These are phyloP conservation scores for Phaeoacremonium minimum DNA, from an alignment of 2,329 filamentous ascomycete species.

Conservation along the genomic window DNA sequence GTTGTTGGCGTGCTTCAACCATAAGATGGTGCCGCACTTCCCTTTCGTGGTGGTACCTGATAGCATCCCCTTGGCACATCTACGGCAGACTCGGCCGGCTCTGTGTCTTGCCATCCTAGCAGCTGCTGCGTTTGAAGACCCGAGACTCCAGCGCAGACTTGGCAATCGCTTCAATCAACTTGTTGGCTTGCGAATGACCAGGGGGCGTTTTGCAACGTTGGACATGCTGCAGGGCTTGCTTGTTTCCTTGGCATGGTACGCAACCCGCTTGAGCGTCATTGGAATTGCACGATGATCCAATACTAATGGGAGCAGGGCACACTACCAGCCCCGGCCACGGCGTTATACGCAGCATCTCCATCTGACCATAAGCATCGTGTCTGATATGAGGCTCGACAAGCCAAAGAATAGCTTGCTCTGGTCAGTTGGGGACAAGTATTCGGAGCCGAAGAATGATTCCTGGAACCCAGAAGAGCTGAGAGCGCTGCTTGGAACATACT, in stretches of 20 bases:
- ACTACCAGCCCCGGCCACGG: conserved; percentile 21
- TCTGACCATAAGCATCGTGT: conserved; percentile 23
- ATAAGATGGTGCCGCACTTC: conserved; percentile 20
- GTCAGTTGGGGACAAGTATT: conserved; percentile 18
- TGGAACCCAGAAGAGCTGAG: conserved; percentile 21
- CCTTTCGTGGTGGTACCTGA: conserved; percentile 21
- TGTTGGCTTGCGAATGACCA: conserved; percentile 14
- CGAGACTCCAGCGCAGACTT: conserved; percentile 17
- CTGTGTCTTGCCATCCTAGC: conserved; percentile 23
- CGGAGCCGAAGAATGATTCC: too few relatives aligned
- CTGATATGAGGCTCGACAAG: conserved; percentile 22
- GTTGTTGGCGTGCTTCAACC: conserved; percentile 9
- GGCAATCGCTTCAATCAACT: conserved; percentile 20
- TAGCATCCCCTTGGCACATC: conserved; percentile 9
- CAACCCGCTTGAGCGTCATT: too few relatives aligned
- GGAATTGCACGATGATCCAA: too few relatives aligned
- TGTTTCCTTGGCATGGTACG: conserved; percentile 24
- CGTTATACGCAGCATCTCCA: conserved; percentile 22
- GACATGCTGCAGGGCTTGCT: conserved; percentile 25
- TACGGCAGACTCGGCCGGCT: conserved; percentile 15
- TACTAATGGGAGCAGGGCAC: conserved; percentile 17
- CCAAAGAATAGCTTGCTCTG: conserved; percentile 20
- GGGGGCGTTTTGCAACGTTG: conserved; percentile 17
- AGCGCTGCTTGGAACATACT: conserved; percentile 23
- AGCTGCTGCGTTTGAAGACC: conserved; percentile 14